Evolutionary conservation across 495 filamentous ascomycete genomes (phyloP), one percentile per base, ranked within the genome.

Genomic region (Penicillium odoratum): DNA sequence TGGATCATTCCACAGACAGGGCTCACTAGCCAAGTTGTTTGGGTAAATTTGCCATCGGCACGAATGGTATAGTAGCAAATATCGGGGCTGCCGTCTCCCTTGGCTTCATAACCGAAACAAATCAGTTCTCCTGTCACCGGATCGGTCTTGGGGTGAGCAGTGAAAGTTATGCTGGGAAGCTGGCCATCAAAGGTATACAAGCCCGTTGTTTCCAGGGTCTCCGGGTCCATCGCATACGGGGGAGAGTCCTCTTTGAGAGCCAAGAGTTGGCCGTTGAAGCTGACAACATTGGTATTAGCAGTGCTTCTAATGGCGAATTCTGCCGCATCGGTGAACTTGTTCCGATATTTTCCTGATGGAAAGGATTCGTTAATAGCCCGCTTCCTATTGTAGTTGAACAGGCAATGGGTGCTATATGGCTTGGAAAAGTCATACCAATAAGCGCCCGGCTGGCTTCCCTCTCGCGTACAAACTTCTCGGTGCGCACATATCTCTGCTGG

Each of bases 61-160:
- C 71, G 64, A 18, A 83, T 57, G 4, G 71, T 76, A 70, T 79
- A 84, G 0, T 76, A 72, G 11, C 71, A 74, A n/a, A 83, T 71
- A 45, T 84, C 82, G 1, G 67, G 64, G 0, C 70, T 74, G 0
- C 77, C 76, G 49, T 81, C 68, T 1, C 75, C 73, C 7, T 77
- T 77, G 0, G 76, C 76, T 60, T 82, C 81, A 56, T 85, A 85
- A 3, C 79, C 81, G 56, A 82, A 83, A 43, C 75, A 79, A 5
- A 84, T 56, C 73, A 85, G 75, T 64, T 87, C 84, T 10, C 78
- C 77, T 1, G 78, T 85, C 13, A 68, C 69, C 1, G 83, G 84
- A 56, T 85, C 83, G 48, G 84, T 70, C 62, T 87, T 87, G 0
- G 84, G 84, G 58, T 87, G 84, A 1, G 84, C 84, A 0, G 83